These are phyloP conservation scores for Candida saitoana DNA, from an alignment of 805 yeast genomes.

Conservation along the genomic window DNA sequence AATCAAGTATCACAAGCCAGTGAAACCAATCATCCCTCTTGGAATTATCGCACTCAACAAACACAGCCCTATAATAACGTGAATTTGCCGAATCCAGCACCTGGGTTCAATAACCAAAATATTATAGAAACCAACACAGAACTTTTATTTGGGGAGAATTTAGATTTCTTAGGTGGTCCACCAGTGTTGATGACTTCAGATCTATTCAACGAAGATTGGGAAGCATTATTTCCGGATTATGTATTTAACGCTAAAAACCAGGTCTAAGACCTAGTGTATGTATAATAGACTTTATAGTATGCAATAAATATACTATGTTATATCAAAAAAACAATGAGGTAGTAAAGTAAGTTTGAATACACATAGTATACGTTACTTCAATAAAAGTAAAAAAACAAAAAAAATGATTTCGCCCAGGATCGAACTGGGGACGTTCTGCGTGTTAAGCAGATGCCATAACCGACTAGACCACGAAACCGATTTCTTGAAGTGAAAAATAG, in stretches of 20 bases:
- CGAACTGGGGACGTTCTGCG: conserved; percentile 99
- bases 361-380: no score
- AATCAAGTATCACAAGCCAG: background rate
- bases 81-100: background rate
- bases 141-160: conserved; percentile 15
- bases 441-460: conserved; percentile 99
- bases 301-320: no score
- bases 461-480: conserved; percentile 85
- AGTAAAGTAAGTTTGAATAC: no score
- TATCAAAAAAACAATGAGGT: no score
- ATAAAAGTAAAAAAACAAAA: conserved; percentile 20
- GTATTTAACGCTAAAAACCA: conserved; percentile 25
- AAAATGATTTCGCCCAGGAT: conserved; percentile 98
- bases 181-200: conserved; percentile 51
- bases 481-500: background rate
- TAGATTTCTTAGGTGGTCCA: conserved; percentile 48
- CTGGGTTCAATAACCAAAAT: background rate
- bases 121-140: conserved; percentile 16
- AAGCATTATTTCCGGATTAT: conserved; percentile 46
- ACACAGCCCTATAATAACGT: background rate
- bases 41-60: background rate
- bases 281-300: no score
- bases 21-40: background rate
- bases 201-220: conserved; percentile 47
- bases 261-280: no score